Base-by-base conservation (phyloP, 2,329 filamentous ascomycete species). In the Lachnellula subtilissima region DNA sequence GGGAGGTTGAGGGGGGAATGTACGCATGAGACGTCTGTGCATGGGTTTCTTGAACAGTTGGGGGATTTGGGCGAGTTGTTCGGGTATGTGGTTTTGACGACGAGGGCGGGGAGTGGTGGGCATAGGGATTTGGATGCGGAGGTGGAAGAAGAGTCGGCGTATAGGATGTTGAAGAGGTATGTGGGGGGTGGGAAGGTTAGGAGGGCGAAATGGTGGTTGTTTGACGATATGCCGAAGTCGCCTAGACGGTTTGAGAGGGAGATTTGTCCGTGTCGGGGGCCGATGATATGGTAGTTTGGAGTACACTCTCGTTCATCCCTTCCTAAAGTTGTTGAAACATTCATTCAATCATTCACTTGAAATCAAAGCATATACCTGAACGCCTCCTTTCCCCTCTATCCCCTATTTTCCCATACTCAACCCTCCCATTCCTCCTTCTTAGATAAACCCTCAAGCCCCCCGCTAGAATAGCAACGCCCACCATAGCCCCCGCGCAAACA, bases 401-500 rank as follows among this genome's bases (percentile, higher is more conserved):
- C 11, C 54, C 63, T 47, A 59, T 49, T 37, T 50, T 54, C 14
- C 59, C 64, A 39, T 60, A 61, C 48, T 61, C 59, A 15, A 43
- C 49, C 45, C 28, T 60, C 3, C 14, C 50, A 64, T 70, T 70
- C 51, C 63, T 57, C 48, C 60, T 61, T 7, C 17, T 37, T 39
- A 71, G 53, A 56, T 64, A 67, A 17, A 70, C 58, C 53, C 78
- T 71, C 68, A 82, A 59, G 0, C 69, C 64, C 14, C 69, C 57
- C 1, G 76, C 74, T 52, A 82, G 59, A 4, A 74, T 17, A 0
- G 69, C 76, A 19, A 79, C 78, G 0, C 73, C 17, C 4, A 71
- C 62, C 80, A 82, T 82, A 22, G 76, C 76, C 0, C 56, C 69
- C 1, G 78, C 77, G 67, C 80, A 82, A 11, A 77, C 68, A 2